Base-by-base conservation (phyloP, 129 eudicot species). In the Flaveria brownii region DNA sequence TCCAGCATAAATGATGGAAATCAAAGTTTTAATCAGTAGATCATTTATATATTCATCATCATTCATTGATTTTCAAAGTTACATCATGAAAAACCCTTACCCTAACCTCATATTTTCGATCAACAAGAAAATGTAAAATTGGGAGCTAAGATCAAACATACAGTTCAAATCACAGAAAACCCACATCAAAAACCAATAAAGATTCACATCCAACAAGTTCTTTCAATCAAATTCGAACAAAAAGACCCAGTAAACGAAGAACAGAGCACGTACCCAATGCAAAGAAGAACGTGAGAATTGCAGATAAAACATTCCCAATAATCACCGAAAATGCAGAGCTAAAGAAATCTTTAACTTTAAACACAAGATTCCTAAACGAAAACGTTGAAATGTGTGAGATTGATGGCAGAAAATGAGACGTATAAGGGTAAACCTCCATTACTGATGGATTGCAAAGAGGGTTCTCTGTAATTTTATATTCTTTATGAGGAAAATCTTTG, bases 211-310 rank as follows among this genome's bases (percentile, higher is more conserved):
- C 43, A 36, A 13, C 52, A 9, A 84, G 41, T 68, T 30, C 16
- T 72, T 14, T 63, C 65, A 16, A 26, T 62, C 61, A 52, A 43
- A 42, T 46, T 61, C 20, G 47, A 9, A 72, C 60, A 18, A 8
- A 64, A 54, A 51, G 42, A 12, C 22, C 52, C 59, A n/a, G 30
- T 47, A 8, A 45, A 1, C 9, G 13, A 72, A 39, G 64, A 84
- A 30, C 47, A 45, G 10, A 39, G 50, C 9, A 75, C 93, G 67
- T 47, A 92, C 98, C 94, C 77, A 90, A 73, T 25, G 98, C 98
- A 80, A 92, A 92, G 86, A 91, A 92, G 80, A 90, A 92, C 74
- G 98, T 88, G 85, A 92, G 77, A 76, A 92, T 83, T 15, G 94
- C 96, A 25, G 98, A 90, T 82, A 92, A 75, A 14, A 92, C 81